Evolutionary conservation across 2,329 filamentous ascomycete genomes (phyloP).

Genomic region (Phaeoacremonium minimum): DNA sequence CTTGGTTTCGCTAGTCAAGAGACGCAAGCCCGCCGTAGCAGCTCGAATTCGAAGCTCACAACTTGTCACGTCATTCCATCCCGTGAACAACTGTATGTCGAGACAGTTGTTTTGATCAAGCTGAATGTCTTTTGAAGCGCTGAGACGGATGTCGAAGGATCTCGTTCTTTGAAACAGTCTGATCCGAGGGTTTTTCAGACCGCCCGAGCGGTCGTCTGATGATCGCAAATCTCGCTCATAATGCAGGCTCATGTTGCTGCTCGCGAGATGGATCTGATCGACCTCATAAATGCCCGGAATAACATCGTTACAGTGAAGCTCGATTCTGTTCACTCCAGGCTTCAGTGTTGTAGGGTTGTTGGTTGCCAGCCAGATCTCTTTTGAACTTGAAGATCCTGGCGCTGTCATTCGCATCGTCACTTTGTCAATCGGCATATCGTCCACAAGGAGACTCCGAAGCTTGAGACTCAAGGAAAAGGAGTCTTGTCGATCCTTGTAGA

Average conservation of each 20-base stretch:
- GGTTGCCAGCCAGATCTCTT: constrained; percentile 45
- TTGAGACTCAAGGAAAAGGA: constrained; percentile 68
- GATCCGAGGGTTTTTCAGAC: constrained; percentile 56
- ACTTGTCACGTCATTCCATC: constrained; percentile 64
- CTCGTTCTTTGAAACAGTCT: constrained; percentile 68
- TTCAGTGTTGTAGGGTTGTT: constrained; percentile 38
- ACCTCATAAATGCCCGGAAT: constrained; percentile 72
- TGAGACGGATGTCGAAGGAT: constrained; percentile 65
- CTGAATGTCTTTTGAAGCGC: constrained; percentile 66
- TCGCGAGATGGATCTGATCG: constrained; percentile 63
- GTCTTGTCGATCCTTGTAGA: constrained; percentile 68
- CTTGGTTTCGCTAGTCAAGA: constrained; percentile 57
- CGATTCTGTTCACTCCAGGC: constrained; percentile 46
- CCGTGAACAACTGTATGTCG: constrained; percentile 68
- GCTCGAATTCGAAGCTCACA: constrained; percentile 60
- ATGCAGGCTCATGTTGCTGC: constrained; percentile 60
- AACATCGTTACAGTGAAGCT: constrained; percentile 44
- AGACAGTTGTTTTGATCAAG: constrained; percentile 76
- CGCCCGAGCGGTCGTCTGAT: constrained; percentile 36
- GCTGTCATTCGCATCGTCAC: constrained; percentile 61
- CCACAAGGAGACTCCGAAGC: constrained; percentile 68
- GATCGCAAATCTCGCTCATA: constrained; percentile 57
- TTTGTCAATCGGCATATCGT: constrained; percentile 62
- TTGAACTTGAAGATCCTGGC: constrained; percentile 47
- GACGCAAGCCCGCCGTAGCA: constrained; percentile 60